A percentile compares a stretch with the other conserved stretches of the same genome.
Conservation (phyloP, 1,139 yeast genomes). For the Blastobotrys indianensis region DNA sequence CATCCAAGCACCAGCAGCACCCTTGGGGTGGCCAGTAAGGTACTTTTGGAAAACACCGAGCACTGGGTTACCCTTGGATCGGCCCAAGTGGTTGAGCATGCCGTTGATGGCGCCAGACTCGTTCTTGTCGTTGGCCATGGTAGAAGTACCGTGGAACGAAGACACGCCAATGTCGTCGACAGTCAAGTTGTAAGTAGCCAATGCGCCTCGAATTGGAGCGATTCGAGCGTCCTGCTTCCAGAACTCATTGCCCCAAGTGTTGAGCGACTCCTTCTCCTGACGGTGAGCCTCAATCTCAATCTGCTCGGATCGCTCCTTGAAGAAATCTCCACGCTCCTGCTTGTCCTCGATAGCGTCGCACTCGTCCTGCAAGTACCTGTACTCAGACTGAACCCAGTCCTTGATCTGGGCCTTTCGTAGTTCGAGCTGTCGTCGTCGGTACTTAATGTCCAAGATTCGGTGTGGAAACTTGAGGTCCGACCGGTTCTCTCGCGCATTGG, state of each 20-base stretch:
- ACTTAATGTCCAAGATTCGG: constrained; percentile 79
- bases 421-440: constrained; percentile 88
- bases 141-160: constrained; percentile 99
- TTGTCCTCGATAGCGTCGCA: constrained; percentile 51
- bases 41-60: constrained; percentile 97
- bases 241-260: constrained; percentile 95
- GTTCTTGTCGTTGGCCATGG: constrained; percentile 97
- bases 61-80: constrained; percentile 96
- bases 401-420: constrained; percentile 73
- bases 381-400: constrained; percentile 79
- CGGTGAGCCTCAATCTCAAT: constrained; percentile 77
- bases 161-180: constrained; percentile 95
- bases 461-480: constrained; percentile 77
- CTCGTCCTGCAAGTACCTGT: constrained; percentile 64
- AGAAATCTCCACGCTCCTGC: constrained; percentile 42
- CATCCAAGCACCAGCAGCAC: constrained; percentile 99
- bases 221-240: constrained; percentile 87
- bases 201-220: constrained; percentile 94
- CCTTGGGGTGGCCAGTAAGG: constrained; percentile 99
- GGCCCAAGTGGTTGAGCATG: constrained; percentile 93
- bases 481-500: constrained; percentile 93
- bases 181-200: constrained; percentile 87
- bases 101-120: constrained; percentile 85
- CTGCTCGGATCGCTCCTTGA: constrained; percentile 82
- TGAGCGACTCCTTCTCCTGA: constrained; percentile 84